Conservation (phyloP, 306 rosid species). For the Mucuna pruriens region DNA sequence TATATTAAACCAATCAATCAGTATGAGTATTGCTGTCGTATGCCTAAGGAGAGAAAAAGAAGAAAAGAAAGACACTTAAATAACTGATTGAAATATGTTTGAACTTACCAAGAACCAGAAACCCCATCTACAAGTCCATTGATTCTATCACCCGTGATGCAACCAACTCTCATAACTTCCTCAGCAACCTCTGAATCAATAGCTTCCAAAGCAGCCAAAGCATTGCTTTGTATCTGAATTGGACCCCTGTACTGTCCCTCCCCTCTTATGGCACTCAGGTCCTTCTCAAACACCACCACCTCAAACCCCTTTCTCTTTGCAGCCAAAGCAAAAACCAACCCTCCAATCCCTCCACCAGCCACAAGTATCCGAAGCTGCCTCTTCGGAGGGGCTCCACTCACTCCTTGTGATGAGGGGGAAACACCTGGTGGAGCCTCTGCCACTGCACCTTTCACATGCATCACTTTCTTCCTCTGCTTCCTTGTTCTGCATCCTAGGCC, state of each 20-base stretch:
- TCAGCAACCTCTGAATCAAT: conserved; percentile 93
- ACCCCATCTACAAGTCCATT: conserved; percentile 95
- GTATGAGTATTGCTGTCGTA: not conserved
- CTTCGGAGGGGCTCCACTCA: conserved; percentile 36
- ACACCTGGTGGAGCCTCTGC: conserved; percentile 46
- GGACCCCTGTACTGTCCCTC: conserved; percentile 98
- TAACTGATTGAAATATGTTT: not conserved
- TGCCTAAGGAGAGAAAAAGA: not conserved
- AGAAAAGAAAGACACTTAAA: not conserved
- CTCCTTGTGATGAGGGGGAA: conserved; percentile 12
- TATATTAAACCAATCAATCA: not conserved
- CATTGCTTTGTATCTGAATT: conserved; percentile 96
- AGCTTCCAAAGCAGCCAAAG: conserved; percentile 99
- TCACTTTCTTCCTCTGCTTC: conserved; percentile 44
- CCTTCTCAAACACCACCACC: conserved; percentile 85
- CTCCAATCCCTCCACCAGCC: conserved; percentile 95
- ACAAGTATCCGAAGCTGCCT: conserved; percentile 62
- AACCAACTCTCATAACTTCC: conserved; percentile 84
- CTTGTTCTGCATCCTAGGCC: conserved; percentile 44
- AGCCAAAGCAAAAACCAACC: conserved; percentile 83
- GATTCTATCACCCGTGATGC: conserved; percentile 93
- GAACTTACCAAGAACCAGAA: conserved; percentile 84
- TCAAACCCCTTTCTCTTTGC: conserved; percentile 85
- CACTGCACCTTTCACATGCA: conserved; percentile 48
- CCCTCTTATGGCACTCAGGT: conserved; percentile 84